Evolutionary conservation across 2,329 filamentous ascomycete genomes (phyloP).

Genomic region (Fusarium graminum): DNA sequence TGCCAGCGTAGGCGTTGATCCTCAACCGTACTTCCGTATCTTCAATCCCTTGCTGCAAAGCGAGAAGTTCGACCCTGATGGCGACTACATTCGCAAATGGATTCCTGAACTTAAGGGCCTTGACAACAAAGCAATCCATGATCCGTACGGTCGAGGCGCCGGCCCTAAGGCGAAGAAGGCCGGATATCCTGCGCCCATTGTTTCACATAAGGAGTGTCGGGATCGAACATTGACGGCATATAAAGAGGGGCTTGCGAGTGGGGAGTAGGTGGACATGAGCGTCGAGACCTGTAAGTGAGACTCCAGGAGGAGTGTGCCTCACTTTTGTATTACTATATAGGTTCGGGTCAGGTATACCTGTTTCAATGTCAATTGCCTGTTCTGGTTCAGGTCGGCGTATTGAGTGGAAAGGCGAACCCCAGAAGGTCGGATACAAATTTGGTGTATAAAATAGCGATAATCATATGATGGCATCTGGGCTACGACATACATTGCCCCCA

Average conservation of each 20-base stretch:
- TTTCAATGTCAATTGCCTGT: neutral
- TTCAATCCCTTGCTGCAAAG: constrained; percentile 90
- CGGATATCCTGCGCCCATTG: constrained; percentile 81
- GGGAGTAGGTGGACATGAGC: constrained; percentile 38
- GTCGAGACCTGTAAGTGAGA: neutral
- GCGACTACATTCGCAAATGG: constrained; percentile 86
- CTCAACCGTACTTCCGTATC: constrained; percentile 90
- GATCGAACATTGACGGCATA: constrained; percentile 77
- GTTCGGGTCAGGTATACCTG: neutral
- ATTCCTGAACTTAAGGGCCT: constrained; percentile 78
- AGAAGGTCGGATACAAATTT: neutral
- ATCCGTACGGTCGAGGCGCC: constrained; percentile 79
- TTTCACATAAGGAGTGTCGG: constrained; percentile 78
- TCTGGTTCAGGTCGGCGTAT: neutral
- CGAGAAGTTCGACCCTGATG: constrained; percentile 85
- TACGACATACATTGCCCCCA: neutral
- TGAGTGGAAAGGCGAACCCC: neutral
- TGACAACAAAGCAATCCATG: constrained; percentile 79
- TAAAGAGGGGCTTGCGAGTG: constrained; percentile 64
- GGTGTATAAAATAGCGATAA: neutral
- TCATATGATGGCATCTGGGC: neutral
- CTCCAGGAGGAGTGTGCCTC: neutral
- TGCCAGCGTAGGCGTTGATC: constrained; percentile 80
- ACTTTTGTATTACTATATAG: neutral
- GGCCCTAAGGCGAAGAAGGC: constrained; percentile 69